Percentiles rank a stretch among this genome's conserved stretches.
phyloP scores from a whole-genome alignment of 495 filamentous ascomycete genomes.

The Aeminium ludgeri region DNA sequence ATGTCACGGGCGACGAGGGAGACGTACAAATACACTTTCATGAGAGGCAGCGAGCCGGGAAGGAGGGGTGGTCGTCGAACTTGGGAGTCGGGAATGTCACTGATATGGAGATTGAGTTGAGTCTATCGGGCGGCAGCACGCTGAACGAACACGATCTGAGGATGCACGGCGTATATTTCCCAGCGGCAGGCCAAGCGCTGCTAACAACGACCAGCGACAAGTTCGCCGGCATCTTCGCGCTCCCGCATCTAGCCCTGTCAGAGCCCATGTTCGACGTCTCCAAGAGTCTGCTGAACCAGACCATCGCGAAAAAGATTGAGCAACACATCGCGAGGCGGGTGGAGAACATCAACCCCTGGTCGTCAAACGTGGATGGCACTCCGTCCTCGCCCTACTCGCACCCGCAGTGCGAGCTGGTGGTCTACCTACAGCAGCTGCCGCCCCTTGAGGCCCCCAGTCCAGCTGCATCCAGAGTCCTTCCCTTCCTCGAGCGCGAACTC shows the following conservation, averaged over 20 bases:
- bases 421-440: constrained; percentile 73
- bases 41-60: constrained; percentile 10
- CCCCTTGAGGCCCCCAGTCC: neutral
- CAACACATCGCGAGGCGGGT: constrained; percentile 36
- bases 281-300: constrained; percentile 50
- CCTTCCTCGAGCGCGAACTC: constrained; percentile 66
- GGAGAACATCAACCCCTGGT: constrained; percentile 36
- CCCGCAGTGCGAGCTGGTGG: constrained; percentile 74
- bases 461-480: constrained; percentile 16
- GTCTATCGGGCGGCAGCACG: constrained; percentile 51
- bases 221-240: constrained; percentile 70
- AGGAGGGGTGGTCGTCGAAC: neutral
- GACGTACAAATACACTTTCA: constrained; percentile 17
- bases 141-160: constrained; percentile 58
- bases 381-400: constrained; percentile 39
- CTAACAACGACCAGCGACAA: constrained; percentile 82
- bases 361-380: constrained; percentile 40
- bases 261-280: constrained; percentile 48
- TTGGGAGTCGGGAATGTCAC: constrained; percentile 6
- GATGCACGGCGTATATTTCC: constrained; percentile 71
- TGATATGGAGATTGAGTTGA: constrained; percentile 45
- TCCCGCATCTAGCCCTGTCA: constrained; percentile 66
- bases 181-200: constrained; percentile 53
- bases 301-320: constrained; percentile 47
- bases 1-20: constrained; percentile 20